Evolutionary conservation across 2,329 filamentous ascomycete species (phyloP).

Genomic region (Penicillium sp.): DNA sequence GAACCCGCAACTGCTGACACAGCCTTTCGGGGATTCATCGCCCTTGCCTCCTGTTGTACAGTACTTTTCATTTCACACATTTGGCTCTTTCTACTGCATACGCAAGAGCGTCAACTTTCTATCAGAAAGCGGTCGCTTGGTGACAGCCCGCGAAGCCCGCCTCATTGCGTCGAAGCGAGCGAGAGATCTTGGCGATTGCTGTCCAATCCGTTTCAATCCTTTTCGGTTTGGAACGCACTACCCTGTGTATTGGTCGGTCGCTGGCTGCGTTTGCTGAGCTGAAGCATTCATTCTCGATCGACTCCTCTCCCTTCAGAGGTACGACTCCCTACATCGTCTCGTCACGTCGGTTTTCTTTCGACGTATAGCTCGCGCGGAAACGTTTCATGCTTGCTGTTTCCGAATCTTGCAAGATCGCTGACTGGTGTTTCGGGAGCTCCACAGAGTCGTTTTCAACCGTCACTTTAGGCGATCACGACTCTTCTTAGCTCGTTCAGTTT

Average conservation of each 20-base stretch:
- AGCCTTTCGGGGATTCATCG: conserved; percentile 6
- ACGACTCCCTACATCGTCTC: conserved; percentile 2
- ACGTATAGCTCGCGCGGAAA: conserved; percentile 1
- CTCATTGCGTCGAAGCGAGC: conserved; percentile 1
- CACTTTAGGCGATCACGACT: background rate
- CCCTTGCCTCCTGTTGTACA: background rate
- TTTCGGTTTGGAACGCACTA: background rate
- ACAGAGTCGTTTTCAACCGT: background rate
- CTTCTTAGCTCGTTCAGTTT: background rate
- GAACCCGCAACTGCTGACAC: conserved; percentile 7
- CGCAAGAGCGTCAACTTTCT: background rate
- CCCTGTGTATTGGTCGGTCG: too few species aligned
- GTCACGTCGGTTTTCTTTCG: conserved; percentile 4
- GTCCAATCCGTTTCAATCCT: background rate
- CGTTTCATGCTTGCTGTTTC: too few species aligned
- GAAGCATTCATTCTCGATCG: background rate
- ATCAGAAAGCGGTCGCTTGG: conserved; percentile 6
- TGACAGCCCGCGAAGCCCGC: conserved; percentile 9
- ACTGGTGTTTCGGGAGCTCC: too few species aligned
- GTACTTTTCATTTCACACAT: conserved; percentile 1
- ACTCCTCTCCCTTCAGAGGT: conserved; percentile 2
- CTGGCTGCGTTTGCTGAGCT: background rate
- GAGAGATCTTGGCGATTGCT: background rate
- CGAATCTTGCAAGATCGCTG: too few species aligned
- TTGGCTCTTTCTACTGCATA: too few species aligned